These are phyloP conservation scores for Colletotrichum sp. DNA, from an alignment of 2,329 filamentous ascomycete species.

Conservation along the genomic window DNA sequence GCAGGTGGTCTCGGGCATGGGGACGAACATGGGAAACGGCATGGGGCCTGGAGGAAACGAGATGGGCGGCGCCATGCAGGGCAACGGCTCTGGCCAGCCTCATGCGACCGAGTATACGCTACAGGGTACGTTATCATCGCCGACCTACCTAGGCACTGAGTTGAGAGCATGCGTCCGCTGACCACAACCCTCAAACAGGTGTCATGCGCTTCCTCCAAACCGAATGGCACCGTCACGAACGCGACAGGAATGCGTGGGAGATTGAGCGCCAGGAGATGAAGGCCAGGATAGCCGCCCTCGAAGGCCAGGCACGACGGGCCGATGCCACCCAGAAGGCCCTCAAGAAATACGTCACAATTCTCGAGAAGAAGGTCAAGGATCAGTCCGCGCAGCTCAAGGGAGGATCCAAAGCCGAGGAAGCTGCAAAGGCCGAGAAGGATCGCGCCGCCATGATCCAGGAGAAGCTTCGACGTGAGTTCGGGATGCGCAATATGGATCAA, in stretches of 20 bases:
- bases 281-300: conserved; percentile 90
- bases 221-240: conserved; percentile 98
- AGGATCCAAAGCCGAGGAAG: conserved; percentile 47
- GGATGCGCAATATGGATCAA: background rate
- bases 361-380: conserved; percentile 86
- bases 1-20: conserved; percentile 43
- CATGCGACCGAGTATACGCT: conserved; percentile 67
- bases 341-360: conserved; percentile 86
- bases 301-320: conserved; percentile 85
- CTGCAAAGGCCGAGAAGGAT: conserved; percentile 52
- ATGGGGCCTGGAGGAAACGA: conserved; percentile 44
- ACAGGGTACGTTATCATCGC: conserved; percentile 46
- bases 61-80: conserved; percentile 50
- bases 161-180: background rate
- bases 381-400: conserved; percentile 76
- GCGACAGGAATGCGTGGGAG: conserved; percentile 97
- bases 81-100: conserved; percentile 54
- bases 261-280: conserved; percentile 99
- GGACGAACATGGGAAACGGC: conserved; percentile 43
- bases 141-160: background rate
- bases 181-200: conserved; percentile 52
- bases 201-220: conserved; percentile 99
- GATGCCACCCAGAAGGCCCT: conserved; percentile 89
- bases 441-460: conserved; percentile 60
- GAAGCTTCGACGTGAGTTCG: conserved; percentile 56